Conservation (phyloP, 1,139 yeast genomes). For the Waltiozyma sp. region DNA sequence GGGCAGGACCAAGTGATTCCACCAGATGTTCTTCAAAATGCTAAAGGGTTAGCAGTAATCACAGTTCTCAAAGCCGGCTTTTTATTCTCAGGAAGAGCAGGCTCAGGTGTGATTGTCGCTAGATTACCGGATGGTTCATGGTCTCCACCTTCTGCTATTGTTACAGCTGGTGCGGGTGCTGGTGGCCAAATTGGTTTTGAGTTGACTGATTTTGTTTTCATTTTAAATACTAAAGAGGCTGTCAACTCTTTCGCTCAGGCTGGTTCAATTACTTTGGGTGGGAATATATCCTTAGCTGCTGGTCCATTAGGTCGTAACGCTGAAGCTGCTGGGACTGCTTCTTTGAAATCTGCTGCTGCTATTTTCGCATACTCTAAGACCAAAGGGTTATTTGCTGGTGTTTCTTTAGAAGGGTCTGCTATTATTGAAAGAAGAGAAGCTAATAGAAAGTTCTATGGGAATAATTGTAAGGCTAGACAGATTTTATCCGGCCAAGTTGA, state of each 20-base stretch:
- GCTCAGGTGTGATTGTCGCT: constrained; percentile 92
- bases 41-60: constrained; percentile 84
- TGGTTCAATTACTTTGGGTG: constrained; percentile 92
- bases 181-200: constrained; percentile 98
- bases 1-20: constrained; percentile 90
- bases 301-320: constrained; percentile 98
- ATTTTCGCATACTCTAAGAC: constrained; percentile 91
- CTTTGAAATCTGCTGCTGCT: constrained; percentile 79
- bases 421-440: constrained; percentile 94
- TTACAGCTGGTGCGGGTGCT: constrained; percentile 96
- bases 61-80: constrained; percentile 96
- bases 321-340: constrained; percentile 95
- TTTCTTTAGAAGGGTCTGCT: constrained; percentile 92
- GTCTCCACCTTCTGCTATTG: constrained; percentile 98
- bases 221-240: constrained; percentile 75
- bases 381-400: constrained; percentile 95
- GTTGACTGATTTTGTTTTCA: constrained; percentile 90
- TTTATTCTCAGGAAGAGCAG: constrained; percentile 92
- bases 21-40: constrained; percentile 75
- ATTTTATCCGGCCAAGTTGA: constrained; percentile 81
- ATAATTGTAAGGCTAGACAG: constrained; percentile 71
- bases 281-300: constrained; percentile 93
- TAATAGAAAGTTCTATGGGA: constrained; percentile 87
- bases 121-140: constrained; percentile 88
- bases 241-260: constrained; percentile 90